Evolutionary conservation across 345 rosid genomes (phyloP).

Genomic region (Populus tremula): DNA sequence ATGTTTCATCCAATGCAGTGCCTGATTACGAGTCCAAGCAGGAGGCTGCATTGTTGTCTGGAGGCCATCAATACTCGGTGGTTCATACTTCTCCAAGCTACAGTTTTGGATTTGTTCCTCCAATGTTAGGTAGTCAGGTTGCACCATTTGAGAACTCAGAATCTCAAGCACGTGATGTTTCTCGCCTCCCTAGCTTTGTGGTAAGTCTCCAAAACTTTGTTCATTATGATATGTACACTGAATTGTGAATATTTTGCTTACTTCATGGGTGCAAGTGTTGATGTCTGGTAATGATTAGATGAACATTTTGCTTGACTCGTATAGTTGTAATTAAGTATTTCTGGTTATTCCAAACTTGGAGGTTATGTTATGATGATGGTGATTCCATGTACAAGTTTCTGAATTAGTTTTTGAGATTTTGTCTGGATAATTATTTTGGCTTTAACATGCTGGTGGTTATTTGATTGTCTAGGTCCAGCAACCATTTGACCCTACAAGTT

Average conservation of each 20-base stretch:
- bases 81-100: constrained; percentile 60
- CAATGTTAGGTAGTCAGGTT: constrained; percentile 59
- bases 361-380: background rate
- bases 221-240: constrained; percentile 2
- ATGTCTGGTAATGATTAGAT: background rate
- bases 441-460: constrained; percentile 17
- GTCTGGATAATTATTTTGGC: constrained; percentile 2
- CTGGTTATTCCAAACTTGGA: background rate
- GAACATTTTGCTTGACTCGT: background rate
- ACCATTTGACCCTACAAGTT: constrained; percentile 75
- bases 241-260: background rate
- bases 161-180: constrained; percentile 66
- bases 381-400: background rate
- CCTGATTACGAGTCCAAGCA: constrained; percentile 62
- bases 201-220: constrained; percentile 42
- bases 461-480: constrained; percentile 57
- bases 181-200: constrained; percentile 72
- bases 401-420: background rate
- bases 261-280: background rate
- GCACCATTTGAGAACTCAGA: constrained; percentile 68
- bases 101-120: constrained; percentile 58
- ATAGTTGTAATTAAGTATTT: background rate
- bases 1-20: constrained; percentile 40
- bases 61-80: constrained; percentile 53
- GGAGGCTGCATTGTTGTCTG: constrained; percentile 47